Base-by-base conservation (phyloP, 306 rosid species). In the Citrullus colocynthis region DNA sequence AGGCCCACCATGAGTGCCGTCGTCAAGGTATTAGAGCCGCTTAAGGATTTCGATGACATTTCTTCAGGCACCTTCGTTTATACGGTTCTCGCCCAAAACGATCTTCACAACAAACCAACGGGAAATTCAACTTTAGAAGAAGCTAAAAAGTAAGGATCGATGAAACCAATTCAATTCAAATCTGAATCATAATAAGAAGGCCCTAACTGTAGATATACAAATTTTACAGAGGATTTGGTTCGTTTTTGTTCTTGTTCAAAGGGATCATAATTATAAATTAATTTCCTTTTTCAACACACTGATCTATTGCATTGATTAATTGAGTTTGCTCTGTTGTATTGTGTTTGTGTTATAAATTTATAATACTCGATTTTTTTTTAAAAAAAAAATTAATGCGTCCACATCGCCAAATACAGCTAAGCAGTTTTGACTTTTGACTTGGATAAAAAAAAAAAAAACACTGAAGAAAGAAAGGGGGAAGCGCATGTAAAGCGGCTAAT, bases 1-100 rank as follows among this genome's bases (percentile, higher is more conserved):
- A 6, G 81, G 76, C 81, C 81, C 51, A 37, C 75, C 17, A 78
- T 78, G 81, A 78, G 72, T 37, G 18, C 72, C n/a, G 81, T 78
- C 9, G 75, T 63, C 17, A n/a, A 67, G 75, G 9, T 42, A 32
- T 16, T 78, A 56, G 81, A 78, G 55, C 62, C 74, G 9, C 81
- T 78, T 17, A 54, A 79, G 70, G 70, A 72, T 58, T 79, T 69
- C 70, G 71, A 72, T 3, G 82, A 79, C 59, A 59, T 70, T 17
- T 74, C 82, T 13, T 28, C 62, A 4, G 82, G 66, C 49, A 70
- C 74, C 12, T 78, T 78, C 34, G 81, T 78, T 28, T 78, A 65
- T 76, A 67, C 63, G 55, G 81, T 67, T 49, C 9, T 48, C 1
- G 54, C 12, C 13, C 36, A 32, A 24, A 24, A 24, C 28, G 28